Evolutionary conservation across 2,329 filamentous ascomycete genomes (phyloP), one percentile per base, ranked within the genome.

Genomic region (Fonsecaea pedrosoi): DNA sequence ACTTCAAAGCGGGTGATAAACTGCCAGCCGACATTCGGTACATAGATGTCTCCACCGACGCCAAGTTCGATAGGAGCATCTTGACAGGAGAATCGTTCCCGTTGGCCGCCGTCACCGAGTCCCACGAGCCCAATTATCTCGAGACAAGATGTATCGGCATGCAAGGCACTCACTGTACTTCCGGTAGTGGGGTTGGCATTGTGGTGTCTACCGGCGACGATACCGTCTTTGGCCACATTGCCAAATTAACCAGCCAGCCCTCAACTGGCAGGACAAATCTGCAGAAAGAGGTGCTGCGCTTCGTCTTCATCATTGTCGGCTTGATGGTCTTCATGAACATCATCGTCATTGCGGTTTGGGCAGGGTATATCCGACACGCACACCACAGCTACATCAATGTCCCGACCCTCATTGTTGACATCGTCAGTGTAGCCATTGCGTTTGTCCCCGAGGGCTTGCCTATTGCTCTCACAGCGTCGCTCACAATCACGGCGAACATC

Each of bases 141-240:
- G 91, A 94, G 75, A 93, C 90, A 3, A 86, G 86, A 60, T 90
- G 88, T 72, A 91, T 94, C 61, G 90, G 90, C 25, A 82, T 94
- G 9, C 90, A 92, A 74, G 90, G 91, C n/a, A 92, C 91, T 0
- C 90, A 93, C 73, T 92, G 90, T 71, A 87, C 90, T 3, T 88
- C 87, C 6, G 91, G 91, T 2, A 87, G 82, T 25, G 88, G 86
- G 60, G 81, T 84, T 13, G 90, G 89, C 18, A 78, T 93, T 9
- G 89, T 92, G 1, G 87, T 94, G 10, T 69, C 87, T 0, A 93
- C 88, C 0, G 90, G 90, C 8, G 89, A 92, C 74, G 82, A 80
- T 13, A 92, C 91, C 0, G 88, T 94, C 25, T 92, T 94, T 76
- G 90, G 91, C 8, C 86, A 88, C 56, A 91, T 94, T 70, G 90